These are phyloP conservation scores for Sapria himalayana DNA, from an alignment of 345 rosid genomes.

Conservation along the genomic window DNA sequence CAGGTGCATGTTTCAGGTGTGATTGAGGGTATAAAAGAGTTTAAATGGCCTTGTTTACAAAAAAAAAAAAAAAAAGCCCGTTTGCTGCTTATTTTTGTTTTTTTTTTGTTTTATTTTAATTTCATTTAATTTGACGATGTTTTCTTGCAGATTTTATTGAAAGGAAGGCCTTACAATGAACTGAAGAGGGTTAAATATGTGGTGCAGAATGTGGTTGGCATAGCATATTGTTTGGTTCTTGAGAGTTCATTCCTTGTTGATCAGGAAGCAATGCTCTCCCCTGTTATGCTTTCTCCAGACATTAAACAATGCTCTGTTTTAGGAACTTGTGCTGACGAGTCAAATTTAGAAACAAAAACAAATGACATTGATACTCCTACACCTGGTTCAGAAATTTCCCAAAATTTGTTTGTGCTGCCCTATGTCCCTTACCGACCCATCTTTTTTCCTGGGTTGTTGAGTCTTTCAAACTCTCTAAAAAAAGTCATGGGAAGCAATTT, in stretches of 20 bases:
- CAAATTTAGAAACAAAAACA: constrained; percentile 12
- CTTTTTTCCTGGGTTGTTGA: constrained; percentile 49
- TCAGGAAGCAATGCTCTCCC: constrained; percentile 59
- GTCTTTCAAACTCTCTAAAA: constrained; percentile 57
- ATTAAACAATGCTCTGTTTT: constrained; percentile 10
- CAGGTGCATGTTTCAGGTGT: too few species aligned
- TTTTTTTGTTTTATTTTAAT: background rate
- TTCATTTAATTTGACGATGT: too few species aligned
- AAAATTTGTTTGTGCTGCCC: constrained; percentile 18
- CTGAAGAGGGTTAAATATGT: constrained; percentile 70
- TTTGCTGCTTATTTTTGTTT: background rate
- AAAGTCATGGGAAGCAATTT: constrained; percentile 30
- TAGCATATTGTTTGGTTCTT: constrained; percentile 76
- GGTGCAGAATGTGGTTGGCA: constrained; percentile 38
- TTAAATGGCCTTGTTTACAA: too few species aligned
- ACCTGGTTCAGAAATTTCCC: constrained; percentile 17
- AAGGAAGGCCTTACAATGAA: constrained; percentile 64
- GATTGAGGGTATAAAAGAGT: too few species aligned
- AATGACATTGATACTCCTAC: constrained; percentile 23
- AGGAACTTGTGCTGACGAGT: constrained; percentile 13
- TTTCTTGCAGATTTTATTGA: constrained; percentile 74
- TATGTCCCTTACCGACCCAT: constrained; percentile 61
- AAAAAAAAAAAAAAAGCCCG: too few species aligned
- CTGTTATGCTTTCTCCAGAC: constrained; percentile 20
- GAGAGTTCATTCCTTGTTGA: constrained; percentile 85